Percentiles rank a stretch among this genome's conserved stretches.
phyloP scores from a whole-genome alignment of 768 basidiomycete genomes.

The Lactifluus subvellereus region DNA sequence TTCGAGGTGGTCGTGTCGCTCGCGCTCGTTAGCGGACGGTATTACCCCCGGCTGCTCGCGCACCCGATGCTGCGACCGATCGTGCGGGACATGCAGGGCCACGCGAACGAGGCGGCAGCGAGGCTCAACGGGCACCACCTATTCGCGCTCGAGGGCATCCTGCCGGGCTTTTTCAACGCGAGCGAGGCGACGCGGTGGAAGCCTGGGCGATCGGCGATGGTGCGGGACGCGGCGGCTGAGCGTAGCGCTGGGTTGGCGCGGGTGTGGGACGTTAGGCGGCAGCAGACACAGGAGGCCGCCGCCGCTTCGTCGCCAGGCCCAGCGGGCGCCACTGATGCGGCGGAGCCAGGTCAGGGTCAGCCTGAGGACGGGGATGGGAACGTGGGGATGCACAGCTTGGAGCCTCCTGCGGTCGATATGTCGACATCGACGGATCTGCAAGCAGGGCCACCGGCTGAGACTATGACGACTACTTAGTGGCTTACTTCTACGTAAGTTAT shows the following conservation, averaged over 20 bases:
- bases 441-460: neutral
- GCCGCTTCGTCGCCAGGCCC: neutral
- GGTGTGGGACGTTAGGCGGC: slow-evolving; percentile 34
- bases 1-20: slow-evolving; percentile 64
- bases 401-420: neutral
- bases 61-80: slow-evolving; percentile 52
- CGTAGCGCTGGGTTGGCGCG: slow-evolving; percentile 39
- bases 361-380: neutral
- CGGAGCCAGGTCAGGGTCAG: neutral
- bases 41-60: slow-evolving; percentile 65
- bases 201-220: slow-evolving; percentile 46
- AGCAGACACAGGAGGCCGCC: slow-evolving; percentile 28
- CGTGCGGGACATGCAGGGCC: slow-evolving; percentile 36
- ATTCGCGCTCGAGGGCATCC: slow-evolving; percentile 68
- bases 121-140: slow-evolving; percentile 42
- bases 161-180: slow-evolving; percentile 59
- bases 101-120: slow-evolving; percentile 30
- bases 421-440: neutral
- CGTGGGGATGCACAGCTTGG: neutral
- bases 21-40: slow-evolving; percentile 68
- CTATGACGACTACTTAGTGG: neutral
- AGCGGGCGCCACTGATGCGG: neutral
- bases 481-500: neutral
- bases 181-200: slow-evolving; percentile 65
- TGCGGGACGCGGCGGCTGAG: slow-evolving; percentile 53